Percentiles rank a stretch among this genome's conserved stretches.
phyloP scores from a whole-genome alignment of 2,329 filamentous ascomycete genomes.

The Exserohilum rostratum region DNA sequence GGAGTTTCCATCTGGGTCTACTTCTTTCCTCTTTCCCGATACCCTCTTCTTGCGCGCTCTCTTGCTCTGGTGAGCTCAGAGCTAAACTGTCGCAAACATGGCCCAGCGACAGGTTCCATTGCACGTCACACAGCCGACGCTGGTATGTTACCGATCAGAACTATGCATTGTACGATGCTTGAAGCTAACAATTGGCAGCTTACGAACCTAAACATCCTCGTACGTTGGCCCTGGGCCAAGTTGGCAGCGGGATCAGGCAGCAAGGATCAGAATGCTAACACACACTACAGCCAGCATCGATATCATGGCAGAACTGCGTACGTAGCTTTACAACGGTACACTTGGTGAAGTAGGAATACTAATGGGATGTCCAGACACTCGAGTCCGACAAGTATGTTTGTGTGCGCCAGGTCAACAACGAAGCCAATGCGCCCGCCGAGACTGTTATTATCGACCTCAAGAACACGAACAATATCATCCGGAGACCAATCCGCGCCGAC shows the following conservation, averaged over 20 bases:
- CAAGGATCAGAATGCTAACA: constrained; percentile 38
- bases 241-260: constrained; percentile 20
- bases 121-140: constrained; percentile 76
- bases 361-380: constrained; percentile 70
- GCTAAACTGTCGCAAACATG: constrained; percentile 55
- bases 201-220: constrained; percentile 56
- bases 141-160: constrained; percentile 58
- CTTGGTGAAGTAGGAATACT: constrained; percentile 18
- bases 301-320: constrained; percentile 89
- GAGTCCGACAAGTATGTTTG: constrained; percentile 98
- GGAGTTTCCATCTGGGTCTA: constrained; percentile 48
- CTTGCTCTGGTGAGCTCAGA: constrained; percentile 48
- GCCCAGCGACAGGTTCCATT: constrained; percentile 88
- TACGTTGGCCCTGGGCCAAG: constrained; percentile 41
- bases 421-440: constrained; percentile 81
- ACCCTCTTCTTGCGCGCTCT: constrained; percentile 40
- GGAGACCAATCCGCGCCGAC: constrained; percentile 96
- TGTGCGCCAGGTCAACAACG: constrained; percentile 86
- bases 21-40: constrained; percentile 45
- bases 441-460: constrained; percentile 98
- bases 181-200: constrained; percentile 49
- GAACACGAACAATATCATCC: constrained; percentile 93
- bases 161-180: background rate
- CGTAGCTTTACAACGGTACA: constrained; percentile 45
- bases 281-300: constrained; percentile 64